These are phyloP conservation scores for Sugiyamaella americana DNA, from an alignment of 805 yeast genomes.

Conservation along the genomic window DNA sequence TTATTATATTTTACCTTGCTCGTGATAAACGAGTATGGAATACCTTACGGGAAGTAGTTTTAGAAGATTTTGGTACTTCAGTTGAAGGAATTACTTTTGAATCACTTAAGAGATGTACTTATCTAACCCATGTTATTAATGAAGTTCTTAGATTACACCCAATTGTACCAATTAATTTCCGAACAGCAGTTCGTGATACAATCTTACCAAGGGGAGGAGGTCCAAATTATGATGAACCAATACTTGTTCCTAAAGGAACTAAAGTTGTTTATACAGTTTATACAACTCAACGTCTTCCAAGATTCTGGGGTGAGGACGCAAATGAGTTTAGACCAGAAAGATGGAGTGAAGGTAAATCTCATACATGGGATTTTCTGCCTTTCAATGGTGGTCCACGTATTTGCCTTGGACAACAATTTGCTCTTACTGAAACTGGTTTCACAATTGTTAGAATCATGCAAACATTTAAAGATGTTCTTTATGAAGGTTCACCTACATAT, in stretches of 20 bases:
- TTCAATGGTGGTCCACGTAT: constrained; percentile 54
- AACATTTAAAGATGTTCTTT: constrained; percentile 13
- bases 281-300: constrained; percentile 39
- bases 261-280: constrained; percentile 37
- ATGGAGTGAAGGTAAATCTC: constrained; percentile 35
- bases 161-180: constrained; percentile 45
- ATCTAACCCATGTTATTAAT: constrained; percentile 42
- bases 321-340: constrained; percentile 28
- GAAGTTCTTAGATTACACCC: constrained; percentile 49
- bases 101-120: constrained; percentile 43
- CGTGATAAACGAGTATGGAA: constrained; percentile 32
- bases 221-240: constrained; percentile 34
- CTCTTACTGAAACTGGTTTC: constrained; percentile 47
- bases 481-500: constrained; percentile 33
- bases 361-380: constrained; percentile 47
- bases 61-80: constrained; percentile 33
- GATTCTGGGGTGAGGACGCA: constrained; percentile 41
- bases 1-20: constrained; percentile 42
- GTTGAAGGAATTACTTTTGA: constrained; percentile 36
- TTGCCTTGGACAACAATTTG: constrained; percentile 52
- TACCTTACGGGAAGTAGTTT: constrained; percentile 36
- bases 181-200: constrained; percentile 43
- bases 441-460: constrained; percentile 37
- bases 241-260: constrained; percentile 41
- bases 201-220: constrained; percentile 50